Percentiles rank a stretch among this genome's conserved stretches.
Evolutionary conservation across 176 grass and related monocot genomes (phyloP).

Genomic region (Oryza glaberrima): DNA sequence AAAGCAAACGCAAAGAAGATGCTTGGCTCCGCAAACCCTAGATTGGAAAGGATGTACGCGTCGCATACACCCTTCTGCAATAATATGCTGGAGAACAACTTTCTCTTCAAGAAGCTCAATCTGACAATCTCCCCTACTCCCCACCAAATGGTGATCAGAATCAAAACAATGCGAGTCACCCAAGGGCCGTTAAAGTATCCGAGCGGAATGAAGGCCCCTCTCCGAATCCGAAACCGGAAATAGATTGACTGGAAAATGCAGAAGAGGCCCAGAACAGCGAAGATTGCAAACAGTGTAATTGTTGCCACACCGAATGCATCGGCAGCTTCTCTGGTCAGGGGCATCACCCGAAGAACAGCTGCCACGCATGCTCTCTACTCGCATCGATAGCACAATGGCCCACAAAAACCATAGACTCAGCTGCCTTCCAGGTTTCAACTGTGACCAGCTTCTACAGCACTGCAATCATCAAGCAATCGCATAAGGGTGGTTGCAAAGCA

Average conservation of each 20-base stretch:
- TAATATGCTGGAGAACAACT: constrained; percentile 56
- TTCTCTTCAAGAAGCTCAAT: constrained; percentile 71
- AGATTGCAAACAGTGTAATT: constrained; percentile 67
- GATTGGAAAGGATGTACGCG: constrained; percentile 82
- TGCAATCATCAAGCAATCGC: constrained; percentile 34
- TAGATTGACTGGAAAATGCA: constrained; percentile 63
- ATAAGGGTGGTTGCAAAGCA: constrained; percentile 19
- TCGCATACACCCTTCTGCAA: constrained; percentile 80
- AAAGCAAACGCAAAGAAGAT: constrained; percentile 81
- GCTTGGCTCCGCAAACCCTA: constrained; percentile 95
- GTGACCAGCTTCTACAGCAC: constrained; percentile 42
- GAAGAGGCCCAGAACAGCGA: constrained; percentile 67
- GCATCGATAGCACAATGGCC: constrained; percentile 71
- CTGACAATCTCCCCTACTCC: constrained; percentile 78
- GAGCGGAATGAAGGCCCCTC: constrained; percentile 54
- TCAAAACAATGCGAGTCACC: constrained; percentile 75
- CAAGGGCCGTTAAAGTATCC: constrained; percentile 94
- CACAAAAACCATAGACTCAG: constrained; percentile 54
- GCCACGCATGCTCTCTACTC: constrained; percentile 94
- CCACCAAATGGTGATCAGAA: constrained; percentile 83
- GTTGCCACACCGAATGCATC: constrained; percentile 89
- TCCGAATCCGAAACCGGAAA: constrained; percentile 63
- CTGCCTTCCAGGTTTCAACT: constrained; percentile 29
- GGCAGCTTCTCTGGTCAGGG: constrained; percentile 81
- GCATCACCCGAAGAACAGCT: constrained; percentile 91